phyloP scores from a whole-genome alignment of 1,284 basidiomycete species.

The Puccinia horiana region DNA sequence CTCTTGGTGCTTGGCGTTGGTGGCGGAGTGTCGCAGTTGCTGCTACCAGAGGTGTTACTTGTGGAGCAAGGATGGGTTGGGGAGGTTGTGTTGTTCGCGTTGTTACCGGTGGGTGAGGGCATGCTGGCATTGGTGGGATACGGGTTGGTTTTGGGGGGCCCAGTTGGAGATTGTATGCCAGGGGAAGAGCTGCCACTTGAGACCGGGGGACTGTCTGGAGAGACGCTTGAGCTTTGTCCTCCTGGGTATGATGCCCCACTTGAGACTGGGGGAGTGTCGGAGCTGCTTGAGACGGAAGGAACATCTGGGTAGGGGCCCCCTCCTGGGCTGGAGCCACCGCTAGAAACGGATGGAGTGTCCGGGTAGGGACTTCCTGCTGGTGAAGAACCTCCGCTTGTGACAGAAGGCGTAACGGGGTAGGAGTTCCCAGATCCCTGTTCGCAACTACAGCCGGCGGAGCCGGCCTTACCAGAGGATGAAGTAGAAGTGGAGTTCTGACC shows the following conservation, averaged over 20 bases:
- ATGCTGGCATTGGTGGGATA: slow-evolving; percentile 4
- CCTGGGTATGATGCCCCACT: neutral
- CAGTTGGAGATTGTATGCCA: neutral
- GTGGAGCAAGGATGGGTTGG: slow-evolving; percentile 10
- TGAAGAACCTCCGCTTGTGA: neutral
- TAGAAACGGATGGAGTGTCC: neutral
- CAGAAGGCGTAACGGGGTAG: neutral
- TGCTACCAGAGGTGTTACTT: neutral
- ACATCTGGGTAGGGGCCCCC: neutral
- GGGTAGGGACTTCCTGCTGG: neutral
- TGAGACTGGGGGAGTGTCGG: slow-evolving; percentile 4
- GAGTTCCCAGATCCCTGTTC: neutral
- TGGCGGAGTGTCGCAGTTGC: slow-evolving; percentile 10
- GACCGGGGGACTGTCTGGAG: neutral
- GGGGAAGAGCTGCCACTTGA: slow-evolving; percentile 10
- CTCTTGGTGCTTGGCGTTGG: slow-evolving; percentile 19
- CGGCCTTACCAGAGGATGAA: neutral
- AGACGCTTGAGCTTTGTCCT: neutral
- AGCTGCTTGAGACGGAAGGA: too few species aligned
- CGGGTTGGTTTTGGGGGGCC: neutral
- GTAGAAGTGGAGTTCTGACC: neutral
- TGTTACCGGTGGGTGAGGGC: neutral
- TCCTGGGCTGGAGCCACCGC: neutral
- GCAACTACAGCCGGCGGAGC: neutral
- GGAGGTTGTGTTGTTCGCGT: neutral